Evolutionary conservation across 2,329 filamentous ascomycete species (phyloP).

Genomic region (Claviceps spartinae): DNA sequence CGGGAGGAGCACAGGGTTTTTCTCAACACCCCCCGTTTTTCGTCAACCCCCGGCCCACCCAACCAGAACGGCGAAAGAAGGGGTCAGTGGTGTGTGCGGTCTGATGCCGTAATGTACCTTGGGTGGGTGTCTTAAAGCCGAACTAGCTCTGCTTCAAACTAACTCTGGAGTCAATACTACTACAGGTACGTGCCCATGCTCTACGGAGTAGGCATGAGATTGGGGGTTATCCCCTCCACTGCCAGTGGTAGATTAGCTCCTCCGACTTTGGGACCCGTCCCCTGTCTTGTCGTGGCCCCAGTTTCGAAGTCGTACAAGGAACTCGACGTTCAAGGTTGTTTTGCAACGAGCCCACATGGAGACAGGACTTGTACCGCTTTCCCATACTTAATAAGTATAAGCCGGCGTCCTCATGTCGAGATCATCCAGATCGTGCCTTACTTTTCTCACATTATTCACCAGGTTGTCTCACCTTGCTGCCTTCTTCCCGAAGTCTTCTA

Average conservation of each 20-base stretch:
- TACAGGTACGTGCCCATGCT: slow-evolving; percentile 3
- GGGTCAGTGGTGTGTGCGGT: background rate
- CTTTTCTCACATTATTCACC: background rate
- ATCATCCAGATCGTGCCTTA: slow-evolving; percentile 1
- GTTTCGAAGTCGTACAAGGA: background rate
- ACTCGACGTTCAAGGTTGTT: background rate
- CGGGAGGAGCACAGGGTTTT: background rate
- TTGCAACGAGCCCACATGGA: background rate
- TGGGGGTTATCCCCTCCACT: slow-evolving; percentile 6
- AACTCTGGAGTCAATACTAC: slow-evolving; percentile 1
- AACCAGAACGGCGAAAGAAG: background rate
- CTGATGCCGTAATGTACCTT: background rate
- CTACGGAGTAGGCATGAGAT: background rate
- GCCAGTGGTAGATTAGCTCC: slow-evolving; percentile 6
- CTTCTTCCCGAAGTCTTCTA: background rate
- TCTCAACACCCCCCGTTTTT: background rate
- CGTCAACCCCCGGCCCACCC: background rate
- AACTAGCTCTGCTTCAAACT: slow-evolving; percentile 3
- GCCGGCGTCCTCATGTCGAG: background rate
- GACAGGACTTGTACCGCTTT: background rate
- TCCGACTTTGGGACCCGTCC: slow-evolving; percentile 2
- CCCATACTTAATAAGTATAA: slow-evolving; percentile 2
- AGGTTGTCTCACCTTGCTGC: background rate
- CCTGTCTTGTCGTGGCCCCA: slow-evolving; percentile 1
- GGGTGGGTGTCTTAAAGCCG: slow-evolving; percentile 2